These are phyloP conservation scores for Tripidium arundinaceum DNA, from an alignment of 202 grass and related monocot species.

Conservation along the genomic window DNA sequence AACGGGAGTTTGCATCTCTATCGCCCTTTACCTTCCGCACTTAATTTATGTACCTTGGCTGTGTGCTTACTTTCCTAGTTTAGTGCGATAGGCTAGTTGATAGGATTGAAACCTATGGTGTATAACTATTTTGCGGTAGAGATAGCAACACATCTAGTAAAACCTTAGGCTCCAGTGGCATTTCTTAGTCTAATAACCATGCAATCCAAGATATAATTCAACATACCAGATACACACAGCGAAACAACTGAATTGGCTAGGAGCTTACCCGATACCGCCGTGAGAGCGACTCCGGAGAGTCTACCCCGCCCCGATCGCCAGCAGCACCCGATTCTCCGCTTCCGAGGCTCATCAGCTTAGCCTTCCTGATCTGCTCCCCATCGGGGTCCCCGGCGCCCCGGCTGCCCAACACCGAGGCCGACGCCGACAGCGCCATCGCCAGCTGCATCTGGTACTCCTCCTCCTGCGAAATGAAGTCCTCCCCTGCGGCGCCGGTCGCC, in stretches of 20 bases:
- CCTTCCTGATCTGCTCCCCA: too few relatives aligned
- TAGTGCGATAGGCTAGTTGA: too few relatives aligned
- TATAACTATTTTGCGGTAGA: too few relatives aligned
- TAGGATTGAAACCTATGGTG: too few relatives aligned
- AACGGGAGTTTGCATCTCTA: too few relatives aligned
- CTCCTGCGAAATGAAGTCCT: slow-evolving; percentile 71
- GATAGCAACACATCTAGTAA: too few relatives aligned
- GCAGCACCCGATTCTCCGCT: slow-evolving; percentile 28
- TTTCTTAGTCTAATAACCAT: background rate
- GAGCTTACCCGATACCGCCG: slow-evolving; percentile 63
- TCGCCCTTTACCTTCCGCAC: too few relatives aligned
- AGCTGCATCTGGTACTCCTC: slow-evolving; percentile 95
- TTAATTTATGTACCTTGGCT: too few relatives aligned
- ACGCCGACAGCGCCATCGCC: slow-evolving; percentile 79
- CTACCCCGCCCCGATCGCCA: slow-evolving; percentile 30
- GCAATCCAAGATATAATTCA: background rate
- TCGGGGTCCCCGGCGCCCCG: slow-evolving; percentile 57
- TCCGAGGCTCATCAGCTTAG: slow-evolving; percentile 74
- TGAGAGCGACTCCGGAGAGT: slow-evolving; percentile 60
- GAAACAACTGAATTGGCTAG: slow-evolving; percentile 18
- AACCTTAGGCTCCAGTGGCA: background rate
- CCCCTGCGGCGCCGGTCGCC: background rate
- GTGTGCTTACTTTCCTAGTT: too few relatives aligned
- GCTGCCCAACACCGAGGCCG: slow-evolving; percentile 34
- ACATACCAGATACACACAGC: background rate